These are phyloP conservation scores for Fusarium sambucinum DNA, from an alignment of 2,329 filamentous ascomycete genomes.

Conservation along the genomic window DNA sequence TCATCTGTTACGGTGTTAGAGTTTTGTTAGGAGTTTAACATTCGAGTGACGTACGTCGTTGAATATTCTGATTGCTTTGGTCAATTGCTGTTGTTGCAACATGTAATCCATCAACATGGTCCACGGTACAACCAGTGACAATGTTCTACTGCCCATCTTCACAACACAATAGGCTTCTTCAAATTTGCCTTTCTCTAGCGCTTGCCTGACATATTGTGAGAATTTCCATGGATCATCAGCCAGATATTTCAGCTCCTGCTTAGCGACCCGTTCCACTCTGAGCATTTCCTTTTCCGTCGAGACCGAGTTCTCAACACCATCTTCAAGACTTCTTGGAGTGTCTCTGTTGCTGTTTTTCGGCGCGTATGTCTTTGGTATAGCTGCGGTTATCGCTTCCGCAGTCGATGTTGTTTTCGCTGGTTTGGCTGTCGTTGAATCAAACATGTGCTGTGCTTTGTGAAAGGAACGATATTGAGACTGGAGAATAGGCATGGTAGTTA, in stretches of 20 bases:
- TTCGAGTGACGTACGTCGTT: slow-evolving; percentile 75
- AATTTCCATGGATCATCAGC: slow-evolving; percentile 77
- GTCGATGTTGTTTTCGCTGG: not conserved
- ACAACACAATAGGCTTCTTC: slow-evolving; percentile 77
- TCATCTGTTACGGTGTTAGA: slow-evolving; percentile 74
- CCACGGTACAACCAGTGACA: slow-evolving; percentile 82
- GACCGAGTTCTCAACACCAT: slow-evolving; percentile 25
- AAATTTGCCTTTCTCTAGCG: slow-evolving; percentile 69
- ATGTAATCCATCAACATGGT: slow-evolving; percentile 84
- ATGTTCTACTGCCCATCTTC: slow-evolving; percentile 73
- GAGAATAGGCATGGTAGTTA: slow-evolving; percentile 10
- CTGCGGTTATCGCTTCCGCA: slow-evolving; percentile 16
- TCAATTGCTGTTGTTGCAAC: slow-evolving; percentile 70
- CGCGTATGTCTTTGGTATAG: not conserved
- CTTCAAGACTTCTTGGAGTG: slow-evolving; percentile 41
- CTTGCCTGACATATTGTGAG: slow-evolving; percentile 72
- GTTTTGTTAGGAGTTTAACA: not conserved
- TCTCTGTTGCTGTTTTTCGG: slow-evolving; percentile 30
- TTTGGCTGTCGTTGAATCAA: slow-evolving; percentile 23
- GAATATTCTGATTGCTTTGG: slow-evolving; percentile 80
- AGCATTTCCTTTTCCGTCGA: slow-evolving; percentile 41
- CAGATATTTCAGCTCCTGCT: slow-evolving; percentile 71
- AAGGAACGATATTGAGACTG: slow-evolving; percentile 24
- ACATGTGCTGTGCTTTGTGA: slow-evolving; percentile 22
- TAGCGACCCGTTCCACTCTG: slow-evolving; percentile 55